Base-by-base conservation (phyloP, 2,329 filamentous ascomycete species). In the Pseudocercospora fijiensis region DNA sequence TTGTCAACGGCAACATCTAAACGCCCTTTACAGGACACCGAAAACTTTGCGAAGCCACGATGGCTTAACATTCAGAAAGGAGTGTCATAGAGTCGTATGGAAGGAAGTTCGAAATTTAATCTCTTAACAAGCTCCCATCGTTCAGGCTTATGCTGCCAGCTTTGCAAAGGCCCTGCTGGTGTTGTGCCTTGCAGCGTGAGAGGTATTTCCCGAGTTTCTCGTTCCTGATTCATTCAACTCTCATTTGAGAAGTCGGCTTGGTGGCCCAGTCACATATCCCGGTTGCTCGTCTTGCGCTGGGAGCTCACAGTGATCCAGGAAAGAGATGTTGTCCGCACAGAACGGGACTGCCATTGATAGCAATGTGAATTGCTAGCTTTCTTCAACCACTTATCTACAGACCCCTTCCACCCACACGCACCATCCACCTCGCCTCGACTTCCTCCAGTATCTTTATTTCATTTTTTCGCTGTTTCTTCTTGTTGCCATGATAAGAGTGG, bases 401-500 rank as follows among this genome's bases (percentile, higher is more conserved):
- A 49, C 20, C 45, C 11, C 45, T 49, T 49, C 11, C 43, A 3
- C 43, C 43, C 22, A 26, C 20, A n/a, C 37, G 16, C 37, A 8
- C 45, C 18, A 1, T 9, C 45, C 13, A 49, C 45, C 20, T 49
- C 20, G 18, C 37, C 37, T 53, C 49, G 28, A 26, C 22, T 26
- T 28, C 49, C 49, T 53, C 49, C 20, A 10, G 3, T 24, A 28
- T n/a, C 22, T 13, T 28, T 24, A 53, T 53, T 26, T 28, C 22
- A 8, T 30, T 26, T 28, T 53, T 24, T 53, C n/a, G 49, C 8
- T 26, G 26, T 28, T 53, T 53, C 26, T 28, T 53, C 8, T 24
- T 27, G 16, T 28, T 26, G 20, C 49, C 49, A 18, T 53, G 26
- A 53, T 55, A 53, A 28, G 67, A 69, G 67, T 59, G 67, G 67